A percentile compares a stretch with the other conserved stretches of the same genome.
Conservation (phyloP, 2,329 filamentous ascomycete species). For the Penicillium sp. region DNA sequence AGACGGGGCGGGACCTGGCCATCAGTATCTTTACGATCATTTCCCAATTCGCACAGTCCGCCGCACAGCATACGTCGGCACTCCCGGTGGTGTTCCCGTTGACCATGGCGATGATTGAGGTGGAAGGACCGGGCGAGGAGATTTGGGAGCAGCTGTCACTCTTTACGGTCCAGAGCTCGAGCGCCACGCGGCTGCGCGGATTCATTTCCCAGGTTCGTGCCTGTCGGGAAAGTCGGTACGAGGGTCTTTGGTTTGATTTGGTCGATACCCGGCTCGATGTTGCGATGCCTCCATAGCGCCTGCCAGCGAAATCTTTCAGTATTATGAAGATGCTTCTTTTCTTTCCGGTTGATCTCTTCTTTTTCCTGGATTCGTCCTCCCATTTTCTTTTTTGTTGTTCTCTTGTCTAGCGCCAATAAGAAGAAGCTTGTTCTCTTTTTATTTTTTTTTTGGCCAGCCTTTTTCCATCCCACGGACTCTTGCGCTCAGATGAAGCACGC, state of each 20-base stretch:
- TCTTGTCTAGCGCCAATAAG: too few species aligned
- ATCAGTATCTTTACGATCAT: constrained; percentile 19
- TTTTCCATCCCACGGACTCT: too few species aligned
- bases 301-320: background rate
- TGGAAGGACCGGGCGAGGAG: constrained; percentile 16
- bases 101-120: constrained; percentile 21
- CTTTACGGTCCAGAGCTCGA: constrained; percentile 15
- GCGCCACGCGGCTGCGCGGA: constrained; percentile 14
- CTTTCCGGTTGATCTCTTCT: background rate
- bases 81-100: constrained; percentile 21
- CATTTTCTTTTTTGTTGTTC: too few species aligned
- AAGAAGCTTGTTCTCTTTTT: too few species aligned
- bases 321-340: background rate
- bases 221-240: constrained; percentile 13
- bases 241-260: constrained; percentile 21
- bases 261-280: constrained; percentile 19
- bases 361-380: too few species aligned
- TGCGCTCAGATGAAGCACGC: too few species aligned
- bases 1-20: constrained; percentile 14
- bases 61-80: constrained; percentile 9
- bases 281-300: constrained; percentile 16
- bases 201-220: constrained; percentile 18
- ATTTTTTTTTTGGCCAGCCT: too few species aligned
- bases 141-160: constrained; percentile 16
- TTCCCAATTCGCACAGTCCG: constrained; percentile 14